Conservation (phyloP, 345 rosid genomes). For the Moricandia arvensis region DNA sequence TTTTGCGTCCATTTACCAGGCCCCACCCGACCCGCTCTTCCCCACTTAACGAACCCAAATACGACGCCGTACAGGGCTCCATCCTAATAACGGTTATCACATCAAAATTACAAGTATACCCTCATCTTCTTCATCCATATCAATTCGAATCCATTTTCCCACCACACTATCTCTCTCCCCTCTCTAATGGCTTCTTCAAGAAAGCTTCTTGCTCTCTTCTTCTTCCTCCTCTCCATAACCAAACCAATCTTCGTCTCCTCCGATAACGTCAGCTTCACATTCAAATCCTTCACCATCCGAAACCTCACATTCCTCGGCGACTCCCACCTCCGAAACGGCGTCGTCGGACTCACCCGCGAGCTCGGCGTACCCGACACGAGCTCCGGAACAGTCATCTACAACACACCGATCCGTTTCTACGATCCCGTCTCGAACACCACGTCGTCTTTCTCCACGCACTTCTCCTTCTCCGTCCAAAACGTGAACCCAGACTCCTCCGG, state of each 20-base stretch:
- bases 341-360: constrained; percentile 81
- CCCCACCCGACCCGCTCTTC: constrained; percentile 36
- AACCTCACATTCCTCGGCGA: constrained; percentile 94
- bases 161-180: constrained; percentile 21
- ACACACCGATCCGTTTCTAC: constrained; percentile 60
- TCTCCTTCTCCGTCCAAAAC: constrained; percentile 69
- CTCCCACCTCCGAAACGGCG: constrained; percentile 76
- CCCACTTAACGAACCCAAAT: neutral
- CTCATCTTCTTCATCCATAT: constrained; percentile 37
- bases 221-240: constrained; percentile 28
- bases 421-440: constrained; percentile 72
- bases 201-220: constrained; percentile 48
- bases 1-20: constrained; percentile 23
- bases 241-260: constrained; percentile 23
- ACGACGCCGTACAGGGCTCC: neutral
- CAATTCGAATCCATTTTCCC: constrained; percentile 56
- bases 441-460: constrained; percentile 76
- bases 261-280: constrained; percentile 46
- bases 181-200: constrained; percentile 39
- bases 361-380: constrained; percentile 78
- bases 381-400: constrained; percentile 76
- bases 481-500: constrained; percentile 66
- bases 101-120: neutral
- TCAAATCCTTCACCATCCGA: constrained; percentile 58
- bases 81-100: constrained; percentile 40